Conservation (phyloP, 768 basidiomycete species). For the Suillus discolor region DNA sequence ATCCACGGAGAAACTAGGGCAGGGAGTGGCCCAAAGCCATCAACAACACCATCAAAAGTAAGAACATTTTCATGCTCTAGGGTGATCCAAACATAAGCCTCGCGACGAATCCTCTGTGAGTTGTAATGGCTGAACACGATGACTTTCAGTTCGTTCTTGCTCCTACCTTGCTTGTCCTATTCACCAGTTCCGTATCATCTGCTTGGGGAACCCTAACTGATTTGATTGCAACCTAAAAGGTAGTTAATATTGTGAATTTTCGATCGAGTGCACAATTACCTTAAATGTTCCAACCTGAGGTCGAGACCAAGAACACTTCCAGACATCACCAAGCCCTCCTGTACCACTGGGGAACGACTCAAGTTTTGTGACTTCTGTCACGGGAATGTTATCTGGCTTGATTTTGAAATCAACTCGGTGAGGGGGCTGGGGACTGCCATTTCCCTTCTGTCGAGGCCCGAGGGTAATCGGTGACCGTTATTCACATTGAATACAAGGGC, state of each 20-base stretch:
- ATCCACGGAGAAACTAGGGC: constrained; percentile 30
- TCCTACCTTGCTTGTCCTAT: constrained; percentile 5
- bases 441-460: not conserved
- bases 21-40: constrained; percentile 22
- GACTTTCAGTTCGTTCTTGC: not conserved
- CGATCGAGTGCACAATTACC: not conserved
- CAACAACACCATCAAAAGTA: constrained; percentile 18
- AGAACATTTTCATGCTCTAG: constrained; percentile 21
- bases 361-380: not conserved
- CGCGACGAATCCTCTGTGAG: constrained; percentile 9
- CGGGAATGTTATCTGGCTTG: not conserved
- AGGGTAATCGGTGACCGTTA: not conserved
- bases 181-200: not conserved
- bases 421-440: not conserved
- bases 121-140: not conserved
- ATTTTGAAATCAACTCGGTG: not conserved
- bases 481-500: not conserved
- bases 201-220: constrained; percentile 2
- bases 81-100: constrained; percentile 10
- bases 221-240: constrained; percentile 12
- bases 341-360: not conserved
- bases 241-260: not conserved
- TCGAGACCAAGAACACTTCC: constrained; percentile 9
- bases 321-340: constrained; percentile 14
- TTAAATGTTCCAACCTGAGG: not conserved